Base-by-base conservation (phyloP, 495 filamentous ascomycete genomes). In the Penicillium manginii region DNA sequence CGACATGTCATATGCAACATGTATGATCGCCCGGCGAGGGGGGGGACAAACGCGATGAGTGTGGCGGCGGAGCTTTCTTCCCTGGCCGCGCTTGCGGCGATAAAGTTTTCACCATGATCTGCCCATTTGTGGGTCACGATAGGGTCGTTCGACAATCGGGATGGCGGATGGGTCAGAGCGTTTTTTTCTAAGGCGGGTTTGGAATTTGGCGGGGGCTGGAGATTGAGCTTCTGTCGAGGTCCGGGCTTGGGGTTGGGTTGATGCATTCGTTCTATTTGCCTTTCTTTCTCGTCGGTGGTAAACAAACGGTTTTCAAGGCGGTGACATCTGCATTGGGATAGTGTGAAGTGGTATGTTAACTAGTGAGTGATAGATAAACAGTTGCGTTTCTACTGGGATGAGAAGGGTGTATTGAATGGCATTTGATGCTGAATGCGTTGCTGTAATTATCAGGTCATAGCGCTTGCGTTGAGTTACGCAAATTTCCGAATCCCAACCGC, bases 41-140 rank as follows among this genome's bases (percentile, higher is more conserved):
- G 10, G n/a, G 23, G 3, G 15, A 29, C 55, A 62, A 62, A 62
- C 49, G 51, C 46, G 55, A 12, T 18, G 15, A 1, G 21, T n/a
- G 35, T 4, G 18, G 15, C 22, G 9, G 39, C 7, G 49, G 35
- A 51, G 17, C 9, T 1, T n/a, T 31, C 37, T 11, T 29, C 26
- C 26, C 26, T 8, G 26, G 33, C 29, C 14, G 54, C 62, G 54
- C 43, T 55, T 60, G 42, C 4, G 22, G 50, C 40, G 33, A 58
- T 60, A 47, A 40, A 37, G 14, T 39, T 55, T 21, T 43, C 37
- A 23, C 37, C 18, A 46, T 23, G 33, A 37, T 23, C 40, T 8
- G 37, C 21, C 62, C 48, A 47, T 59, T 66, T 69, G 61, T 60
- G 48, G 61, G 46, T 55, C 54, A 29, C 3, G 33, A 17, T 23